Conservation (phyloP, 495 filamentous ascomycete species). For the Aspergillus bertholletiae region DNA sequence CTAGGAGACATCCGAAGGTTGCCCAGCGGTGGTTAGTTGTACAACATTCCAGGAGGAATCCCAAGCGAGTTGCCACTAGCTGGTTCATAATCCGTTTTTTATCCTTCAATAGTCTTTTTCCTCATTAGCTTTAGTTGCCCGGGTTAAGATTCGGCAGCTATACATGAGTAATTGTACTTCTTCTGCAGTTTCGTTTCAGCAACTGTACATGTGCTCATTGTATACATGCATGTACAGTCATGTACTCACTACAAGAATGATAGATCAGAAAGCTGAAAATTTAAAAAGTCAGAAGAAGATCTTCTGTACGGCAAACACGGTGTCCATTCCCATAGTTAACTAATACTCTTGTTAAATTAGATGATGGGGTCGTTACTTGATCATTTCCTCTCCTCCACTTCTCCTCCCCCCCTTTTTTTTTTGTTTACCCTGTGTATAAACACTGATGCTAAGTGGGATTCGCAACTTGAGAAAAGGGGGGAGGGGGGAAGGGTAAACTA, state of each 20-base stretch:
- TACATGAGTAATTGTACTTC: background rate
- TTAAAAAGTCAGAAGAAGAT: background rate
- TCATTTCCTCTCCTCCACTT: slow-evolving; percentile 6
- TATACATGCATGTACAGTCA: background rate
- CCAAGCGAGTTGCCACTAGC: slow-evolving; percentile 4
- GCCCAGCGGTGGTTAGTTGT: slow-evolving; percentile 4
- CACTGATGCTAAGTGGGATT: too few species aligned
- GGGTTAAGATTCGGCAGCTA: background rate
- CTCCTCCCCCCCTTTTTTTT: slow-evolving; percentile 11
- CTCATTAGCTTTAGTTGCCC: background rate
- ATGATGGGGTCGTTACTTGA: background rate
- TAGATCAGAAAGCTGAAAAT: background rate
- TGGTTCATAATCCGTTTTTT: background rate
- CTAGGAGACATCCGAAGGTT: background rate
- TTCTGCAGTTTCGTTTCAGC: background rate
- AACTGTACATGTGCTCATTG: background rate
- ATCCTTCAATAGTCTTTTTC: background rate
- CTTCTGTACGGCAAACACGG: background rate
- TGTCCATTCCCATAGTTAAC: background rate
- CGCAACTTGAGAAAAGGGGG: too few species aligned
- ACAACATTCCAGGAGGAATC: slow-evolving; percentile 8
- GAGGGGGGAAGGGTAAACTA: too few species aligned
- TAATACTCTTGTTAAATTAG: background rate
- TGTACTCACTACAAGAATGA: background rate
- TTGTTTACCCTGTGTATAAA: background rate